Percentiles rank a stretch among this genome's conserved stretches.
These are phyloP conservation scores for Neurospora sp. DNA, from an alignment of 495 filamentous ascomycete species.

Conservation along the genomic window DNA sequence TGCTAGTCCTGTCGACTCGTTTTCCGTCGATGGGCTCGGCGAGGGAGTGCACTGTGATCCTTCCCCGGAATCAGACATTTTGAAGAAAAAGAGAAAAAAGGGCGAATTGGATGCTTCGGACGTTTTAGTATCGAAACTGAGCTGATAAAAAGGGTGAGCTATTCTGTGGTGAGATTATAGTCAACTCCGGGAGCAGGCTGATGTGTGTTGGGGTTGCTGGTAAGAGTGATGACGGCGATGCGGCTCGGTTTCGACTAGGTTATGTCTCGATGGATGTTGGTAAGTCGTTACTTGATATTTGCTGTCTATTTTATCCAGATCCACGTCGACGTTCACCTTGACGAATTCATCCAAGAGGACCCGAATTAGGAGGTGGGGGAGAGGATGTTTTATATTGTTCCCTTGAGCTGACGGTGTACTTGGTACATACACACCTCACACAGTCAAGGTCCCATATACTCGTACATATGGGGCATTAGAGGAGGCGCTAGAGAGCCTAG, in stretches of 20 bases:
- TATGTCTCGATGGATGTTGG: neutral
- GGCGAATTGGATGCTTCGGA: neutral
- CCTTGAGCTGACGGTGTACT: neutral
- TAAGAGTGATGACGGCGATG: neutral
- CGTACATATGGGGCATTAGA: neutral
- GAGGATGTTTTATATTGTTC: neutral
- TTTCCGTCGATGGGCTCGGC: neutral
- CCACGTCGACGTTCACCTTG: neutral
- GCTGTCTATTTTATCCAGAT: neutral
- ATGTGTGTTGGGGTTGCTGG: neutral
- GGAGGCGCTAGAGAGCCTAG: neutral
- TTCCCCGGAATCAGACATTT: neutral
- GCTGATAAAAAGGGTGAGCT: neutral
- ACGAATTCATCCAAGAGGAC: neutral
- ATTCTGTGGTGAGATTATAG: neutral
- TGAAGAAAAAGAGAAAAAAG: neutral
- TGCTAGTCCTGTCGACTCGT: neutral
- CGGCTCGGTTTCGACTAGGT: neutral
- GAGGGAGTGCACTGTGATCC: neutral
- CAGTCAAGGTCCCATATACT: neutral
- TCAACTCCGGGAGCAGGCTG: neutral
- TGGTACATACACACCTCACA: neutral
- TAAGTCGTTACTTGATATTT: neutral
- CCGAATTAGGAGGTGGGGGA: neutral
- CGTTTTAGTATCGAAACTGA: neutral